These are phyloP conservation scores for Xerocomus alliaceus DNA, from an alignment of 1,284 basidiomycete genomes.

Conservation along the genomic window DNA sequence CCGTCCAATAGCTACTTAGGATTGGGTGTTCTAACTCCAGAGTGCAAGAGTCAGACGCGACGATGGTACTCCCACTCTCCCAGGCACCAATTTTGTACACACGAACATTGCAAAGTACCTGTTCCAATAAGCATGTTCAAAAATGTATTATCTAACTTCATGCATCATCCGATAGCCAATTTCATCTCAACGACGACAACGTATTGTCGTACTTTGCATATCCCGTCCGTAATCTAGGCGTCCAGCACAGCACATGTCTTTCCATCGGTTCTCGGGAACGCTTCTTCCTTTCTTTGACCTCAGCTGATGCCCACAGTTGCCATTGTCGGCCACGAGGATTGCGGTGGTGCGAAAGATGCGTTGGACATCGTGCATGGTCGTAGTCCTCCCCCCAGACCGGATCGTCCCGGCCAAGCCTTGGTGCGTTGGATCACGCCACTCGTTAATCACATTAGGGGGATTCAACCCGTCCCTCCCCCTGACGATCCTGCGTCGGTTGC, in stretches of 20 bases:
- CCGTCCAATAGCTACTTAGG: constrained; percentile 53
- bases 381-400: too few relatives aligned
- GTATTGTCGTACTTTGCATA: constrained; percentile 30
- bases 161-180: too few relatives aligned
- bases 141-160: too few relatives aligned
- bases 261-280: neutral
- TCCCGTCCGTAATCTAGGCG: constrained; percentile 15
- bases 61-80: constrained; percentile 45
- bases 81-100: constrained; percentile 59
- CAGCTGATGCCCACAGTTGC: constrained; percentile 13
- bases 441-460: constrained; percentile 44
- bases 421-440: constrained; percentile 78
- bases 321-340: constrained; percentile 37
- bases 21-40: constrained; percentile 61
- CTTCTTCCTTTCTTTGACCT: neutral
- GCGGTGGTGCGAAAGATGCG: constrained; percentile 32
- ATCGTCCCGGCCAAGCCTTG: constrained; percentile 43
- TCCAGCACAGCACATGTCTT: constrained; percentile 19
- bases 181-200: constrained; percentile 31
- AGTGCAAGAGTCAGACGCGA: constrained; percentile 51
- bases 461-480: constrained; percentile 49
- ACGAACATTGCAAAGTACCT: constrained; percentile 52
- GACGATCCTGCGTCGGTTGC: constrained; percentile 52
- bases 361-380: too few relatives aligned
- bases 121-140: too few relatives aligned